A percentile compares a stretch with the other conserved stretches of the same genome.
phyloP scores from a whole-genome alignment of 306 rosid genomes.

The Astragalus membranaceus region DNA sequence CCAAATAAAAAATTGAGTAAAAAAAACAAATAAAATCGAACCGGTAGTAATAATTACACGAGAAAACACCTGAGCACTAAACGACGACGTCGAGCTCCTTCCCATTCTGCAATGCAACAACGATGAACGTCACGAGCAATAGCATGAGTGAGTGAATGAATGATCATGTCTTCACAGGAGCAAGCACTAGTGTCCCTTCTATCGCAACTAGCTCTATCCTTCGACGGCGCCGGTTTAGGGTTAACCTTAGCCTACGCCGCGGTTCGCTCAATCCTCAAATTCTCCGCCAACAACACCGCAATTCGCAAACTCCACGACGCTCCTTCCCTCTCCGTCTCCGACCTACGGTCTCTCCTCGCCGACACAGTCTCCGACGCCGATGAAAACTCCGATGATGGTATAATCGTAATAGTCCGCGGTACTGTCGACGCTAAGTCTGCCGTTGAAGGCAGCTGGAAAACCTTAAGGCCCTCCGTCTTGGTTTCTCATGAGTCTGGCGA shows the following conservation, averaged over 20 bases:
- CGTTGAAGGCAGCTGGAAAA: constrained; percentile 51
- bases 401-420: constrained; percentile 64
- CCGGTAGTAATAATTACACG: too few species aligned
- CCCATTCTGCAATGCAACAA: background rate
- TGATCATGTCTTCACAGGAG: constrained; percentile 59
- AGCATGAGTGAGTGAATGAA: background rate
- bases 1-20: too few species aligned
- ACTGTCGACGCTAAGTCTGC: constrained; percentile 59
- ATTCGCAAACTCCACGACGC: constrained; percentile 51
- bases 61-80: background rate
- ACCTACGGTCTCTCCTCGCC: constrained; percentile 60
- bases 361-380: constrained; percentile 1
- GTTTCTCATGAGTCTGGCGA: constrained; percentile 65
- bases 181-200: constrained; percentile 64
- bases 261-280: constrained; percentile 48
- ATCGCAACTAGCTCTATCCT: constrained; percentile 58
- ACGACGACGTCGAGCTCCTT: background rate
- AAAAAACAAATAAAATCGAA: too few species aligned
- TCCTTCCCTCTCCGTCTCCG: constrained; percentile 59
- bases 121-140: background rate
- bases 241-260: constrained; percentile 61
- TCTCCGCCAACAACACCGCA: constrained; percentile 41
- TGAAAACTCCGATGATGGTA: background rate
- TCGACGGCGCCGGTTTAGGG: constrained; percentile 86
- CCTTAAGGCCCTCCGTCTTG: constrained; percentile 34